Conservation (phyloP, 1,284 basidiomycete genomes). For the Pyrrhoderma lamaoense region DNA sequence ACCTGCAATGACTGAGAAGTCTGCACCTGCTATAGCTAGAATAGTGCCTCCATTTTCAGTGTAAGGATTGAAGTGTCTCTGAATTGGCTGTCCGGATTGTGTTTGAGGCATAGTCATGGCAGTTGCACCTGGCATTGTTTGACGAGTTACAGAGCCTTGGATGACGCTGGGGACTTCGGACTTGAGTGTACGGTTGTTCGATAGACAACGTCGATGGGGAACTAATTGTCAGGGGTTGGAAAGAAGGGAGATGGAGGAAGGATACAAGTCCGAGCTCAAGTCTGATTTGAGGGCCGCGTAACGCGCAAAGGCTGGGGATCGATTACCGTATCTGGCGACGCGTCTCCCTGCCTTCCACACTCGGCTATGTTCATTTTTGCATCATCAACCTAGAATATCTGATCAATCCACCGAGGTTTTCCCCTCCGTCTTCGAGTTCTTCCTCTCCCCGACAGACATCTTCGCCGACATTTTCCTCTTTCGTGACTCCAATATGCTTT, state of each 20-base stretch:
- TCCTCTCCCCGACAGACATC: too few species aligned
- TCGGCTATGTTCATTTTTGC: too few species aligned
- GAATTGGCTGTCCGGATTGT: conserved; percentile 19
- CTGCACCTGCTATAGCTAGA: conserved; percentile 86
- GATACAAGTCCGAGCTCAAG: not conserved
- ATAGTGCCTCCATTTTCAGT: conserved; percentile 90
- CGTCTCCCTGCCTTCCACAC: too few species aligned
- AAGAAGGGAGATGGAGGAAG: not conserved
- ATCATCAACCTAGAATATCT: too few species aligned
- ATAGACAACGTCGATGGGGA: too few species aligned
- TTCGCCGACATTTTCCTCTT: too few species aligned
- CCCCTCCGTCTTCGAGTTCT: too few species aligned
- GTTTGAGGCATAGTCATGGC: not conserved
- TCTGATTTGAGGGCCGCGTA: not conserved
- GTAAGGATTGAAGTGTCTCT: conserved; percentile 80
- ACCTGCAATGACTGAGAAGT: conserved; percentile 89
- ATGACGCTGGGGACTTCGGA: not conserved
- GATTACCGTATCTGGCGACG: too few species aligned
- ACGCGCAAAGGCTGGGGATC: too few species aligned
- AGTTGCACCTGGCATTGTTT: conserved; percentile 12
- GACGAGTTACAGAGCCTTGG: not conserved
- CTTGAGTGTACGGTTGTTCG: not conserved
- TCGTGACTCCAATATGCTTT: too few species aligned
- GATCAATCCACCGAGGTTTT: too few species aligned
- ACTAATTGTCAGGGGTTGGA: not conserved